A percentile compares a stretch with the other conserved stretches of the same genome.
These are phyloP conservation scores for Waltergamsia citrina DNA, from an alignment of 2,329 filamentous ascomycete species.

Conservation along the genomic window DNA sequence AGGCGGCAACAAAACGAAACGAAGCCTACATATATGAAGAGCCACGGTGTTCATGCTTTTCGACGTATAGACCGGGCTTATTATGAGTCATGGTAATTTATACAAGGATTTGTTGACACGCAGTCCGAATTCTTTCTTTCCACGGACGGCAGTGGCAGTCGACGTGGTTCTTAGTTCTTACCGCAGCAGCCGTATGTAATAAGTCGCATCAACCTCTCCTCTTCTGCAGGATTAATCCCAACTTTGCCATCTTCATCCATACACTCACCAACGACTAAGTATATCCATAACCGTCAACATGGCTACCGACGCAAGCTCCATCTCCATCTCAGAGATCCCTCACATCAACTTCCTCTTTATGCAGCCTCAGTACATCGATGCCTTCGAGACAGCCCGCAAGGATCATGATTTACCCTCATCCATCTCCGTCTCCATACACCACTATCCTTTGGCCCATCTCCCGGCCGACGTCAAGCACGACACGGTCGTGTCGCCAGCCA, in stretches of 20 bases:
- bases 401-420: conserved; percentile 18
- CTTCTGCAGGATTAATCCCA: background rate
- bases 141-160: too few species aligned
- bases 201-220: background rate
- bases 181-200: too few species aligned
- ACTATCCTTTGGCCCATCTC: conserved; percentile 26
- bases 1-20: too few species aligned
- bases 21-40: too few species aligned
- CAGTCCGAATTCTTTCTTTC: too few species aligned
- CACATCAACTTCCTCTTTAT: conserved; percentile 7
- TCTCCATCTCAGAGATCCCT: conserved; percentile 1
- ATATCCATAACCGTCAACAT: too few species aligned
- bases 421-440: conserved; percentile 23
- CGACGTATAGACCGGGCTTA: too few species aligned
- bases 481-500: conserved; percentile 42
- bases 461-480: conserved; percentile 27
- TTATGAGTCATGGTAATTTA: too few species aligned
- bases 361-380: conserved; percentile 17
- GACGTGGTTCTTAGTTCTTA: too few species aligned
- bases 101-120: too few species aligned
- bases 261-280: too few species aligned
- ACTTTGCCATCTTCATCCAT: background rate
- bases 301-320: background rate
- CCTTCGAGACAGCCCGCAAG: conserved; percentile 26
- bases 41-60: too few species aligned